A percentile compares a stretch with the other conserved stretches of the same genome.
phyloP scores from a whole-genome alignment of 2,329 filamentous ascomycete genomes.

The Aureobasidium lini region DNA sequence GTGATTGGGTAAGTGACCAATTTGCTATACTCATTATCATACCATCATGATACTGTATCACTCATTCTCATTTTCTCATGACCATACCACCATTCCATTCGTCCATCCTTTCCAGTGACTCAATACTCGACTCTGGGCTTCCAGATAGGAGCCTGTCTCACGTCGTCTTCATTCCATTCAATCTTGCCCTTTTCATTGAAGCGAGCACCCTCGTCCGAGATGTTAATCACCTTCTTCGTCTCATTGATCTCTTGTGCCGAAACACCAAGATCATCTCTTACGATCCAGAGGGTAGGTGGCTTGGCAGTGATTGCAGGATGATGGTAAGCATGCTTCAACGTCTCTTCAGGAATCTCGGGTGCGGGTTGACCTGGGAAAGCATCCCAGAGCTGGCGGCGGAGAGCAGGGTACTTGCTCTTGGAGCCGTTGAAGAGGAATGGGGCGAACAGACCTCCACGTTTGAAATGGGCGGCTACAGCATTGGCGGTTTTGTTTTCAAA shows the following conservation, averaged over 20 bases:
- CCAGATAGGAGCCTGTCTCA: constrained; percentile 33
- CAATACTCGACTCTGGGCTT: constrained; percentile 21
- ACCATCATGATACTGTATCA: neutral
- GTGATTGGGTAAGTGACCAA: no score
- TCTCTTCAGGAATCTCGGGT: constrained; percentile 18
- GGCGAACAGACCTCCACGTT: neutral
- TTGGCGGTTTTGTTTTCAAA: constrained; percentile 12
- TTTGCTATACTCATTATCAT: neutral
- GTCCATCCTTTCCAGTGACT: neutral
- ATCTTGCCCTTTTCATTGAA: constrained; percentile 40
- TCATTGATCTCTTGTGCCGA: constrained; percentile 33
- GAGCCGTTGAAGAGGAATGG: constrained; percentile 13
- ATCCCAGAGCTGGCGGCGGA: constrained; percentile 4
- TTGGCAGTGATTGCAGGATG: constrained; percentile 36
- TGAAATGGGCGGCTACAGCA: neutral
- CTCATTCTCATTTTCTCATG: neutral
- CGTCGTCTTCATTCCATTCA: constrained; percentile 33
- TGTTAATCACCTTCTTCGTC: constrained; percentile 29
- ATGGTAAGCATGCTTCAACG: constrained; percentile 36
- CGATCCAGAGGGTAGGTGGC: constrained; percentile 38
- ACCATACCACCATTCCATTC: neutral
- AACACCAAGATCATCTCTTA: constrained; percentile 37
- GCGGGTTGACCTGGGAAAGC: constrained; percentile 17
- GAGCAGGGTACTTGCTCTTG: neutral
- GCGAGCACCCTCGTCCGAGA: constrained; percentile 38